These are phyloP conservation scores for Trichosporon coremiiforme DNA, from an alignment of 1,284 basidiomycete species.

Conservation along the genomic window DNA sequence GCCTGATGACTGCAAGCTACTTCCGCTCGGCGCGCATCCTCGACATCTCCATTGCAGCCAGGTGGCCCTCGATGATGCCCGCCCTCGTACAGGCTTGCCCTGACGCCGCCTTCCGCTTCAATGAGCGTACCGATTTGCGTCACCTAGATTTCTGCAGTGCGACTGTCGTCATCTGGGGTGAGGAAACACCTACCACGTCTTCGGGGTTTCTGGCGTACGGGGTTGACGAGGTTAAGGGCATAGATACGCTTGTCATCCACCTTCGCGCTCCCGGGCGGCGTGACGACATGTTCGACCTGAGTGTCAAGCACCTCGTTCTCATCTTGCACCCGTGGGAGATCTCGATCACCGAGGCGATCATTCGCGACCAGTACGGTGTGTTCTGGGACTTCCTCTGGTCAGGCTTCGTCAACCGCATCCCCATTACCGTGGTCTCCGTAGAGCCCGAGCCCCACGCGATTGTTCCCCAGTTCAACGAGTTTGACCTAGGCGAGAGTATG, in stretches of 20 bases:
- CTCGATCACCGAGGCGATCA: not conserved
- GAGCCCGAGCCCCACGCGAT: not conserved
- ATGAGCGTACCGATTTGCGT: not conserved
- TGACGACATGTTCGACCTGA: not conserved
- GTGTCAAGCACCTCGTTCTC: not conserved
- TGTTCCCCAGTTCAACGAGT: not conserved
- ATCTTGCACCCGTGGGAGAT: not conserved
- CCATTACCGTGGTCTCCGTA: not conserved
- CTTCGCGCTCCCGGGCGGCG: not conserved
- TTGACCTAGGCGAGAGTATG: not conserved
- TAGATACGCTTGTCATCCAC: not conserved
- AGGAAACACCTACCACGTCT: not conserved
- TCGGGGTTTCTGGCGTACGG: not conserved
- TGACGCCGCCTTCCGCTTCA: not conserved
- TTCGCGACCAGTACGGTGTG: not conserved
- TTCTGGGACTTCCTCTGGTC: not conserved
- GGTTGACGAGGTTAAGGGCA: not conserved
- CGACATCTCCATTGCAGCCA: not conserved
- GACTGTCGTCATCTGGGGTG: not conserved
- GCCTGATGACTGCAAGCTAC: not conserved
- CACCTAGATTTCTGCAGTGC: not conserved
- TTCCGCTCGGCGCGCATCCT: not conserved
- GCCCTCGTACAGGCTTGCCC: not conserved
- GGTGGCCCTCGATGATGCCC: not conserved
- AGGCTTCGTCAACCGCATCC: not conserved